These are phyloP conservation scores for Canavalia gladiata DNA, from an alignment of 306 rosid species.

Conservation along the genomic window DNA sequence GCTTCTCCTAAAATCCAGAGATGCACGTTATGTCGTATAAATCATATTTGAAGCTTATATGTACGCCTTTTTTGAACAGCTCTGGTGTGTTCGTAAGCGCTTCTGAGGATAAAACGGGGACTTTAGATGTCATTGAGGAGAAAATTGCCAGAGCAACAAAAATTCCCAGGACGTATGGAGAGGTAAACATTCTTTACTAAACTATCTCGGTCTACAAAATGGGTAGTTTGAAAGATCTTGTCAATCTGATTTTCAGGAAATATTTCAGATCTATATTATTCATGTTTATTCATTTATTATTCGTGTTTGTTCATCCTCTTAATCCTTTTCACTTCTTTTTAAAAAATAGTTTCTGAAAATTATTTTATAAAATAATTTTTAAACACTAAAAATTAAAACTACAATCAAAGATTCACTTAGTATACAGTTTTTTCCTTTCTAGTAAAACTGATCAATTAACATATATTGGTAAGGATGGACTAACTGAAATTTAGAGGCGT, in stretches of 20 bases:
- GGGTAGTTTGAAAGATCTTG: slow-evolving; percentile 11
- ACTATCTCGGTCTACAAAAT: neutral
- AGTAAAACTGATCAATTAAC: slow-evolving; percentile 2
- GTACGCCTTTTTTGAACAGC: slow-evolving; percentile 61
- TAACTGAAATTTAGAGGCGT: too few species aligned
- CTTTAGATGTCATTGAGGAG: slow-evolving; percentile 74
- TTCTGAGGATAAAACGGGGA: slow-evolving; percentile 72
- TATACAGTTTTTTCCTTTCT: slow-evolving; percentile 20
- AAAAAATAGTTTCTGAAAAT: too few species aligned
- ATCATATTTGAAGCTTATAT: slow-evolving; percentile 32
- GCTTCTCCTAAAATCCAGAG: slow-evolving; percentile 29
- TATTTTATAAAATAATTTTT: too few species aligned
- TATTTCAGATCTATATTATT: neutral
- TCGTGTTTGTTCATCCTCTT: neutral
- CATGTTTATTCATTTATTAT: slow-evolving; percentile 8
- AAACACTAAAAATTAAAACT: too few species aligned
- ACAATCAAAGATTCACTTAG: neutral
- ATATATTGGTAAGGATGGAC: too few species aligned
- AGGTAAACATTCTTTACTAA: slow-evolving; percentile 60
- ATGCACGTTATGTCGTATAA: slow-evolving; percentile 23
- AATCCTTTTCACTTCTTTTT: too few species aligned
- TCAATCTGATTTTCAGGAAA: slow-evolving; percentile 4
- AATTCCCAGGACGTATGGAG: slow-evolving; percentile 85
- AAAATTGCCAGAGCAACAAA: slow-evolving; percentile 87
- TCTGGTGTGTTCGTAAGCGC: slow-evolving; percentile 81